Evolutionary conservation across 805 yeast species (phyloP).

Genomic region (Scheffersomyces amazonensis): DNA sequence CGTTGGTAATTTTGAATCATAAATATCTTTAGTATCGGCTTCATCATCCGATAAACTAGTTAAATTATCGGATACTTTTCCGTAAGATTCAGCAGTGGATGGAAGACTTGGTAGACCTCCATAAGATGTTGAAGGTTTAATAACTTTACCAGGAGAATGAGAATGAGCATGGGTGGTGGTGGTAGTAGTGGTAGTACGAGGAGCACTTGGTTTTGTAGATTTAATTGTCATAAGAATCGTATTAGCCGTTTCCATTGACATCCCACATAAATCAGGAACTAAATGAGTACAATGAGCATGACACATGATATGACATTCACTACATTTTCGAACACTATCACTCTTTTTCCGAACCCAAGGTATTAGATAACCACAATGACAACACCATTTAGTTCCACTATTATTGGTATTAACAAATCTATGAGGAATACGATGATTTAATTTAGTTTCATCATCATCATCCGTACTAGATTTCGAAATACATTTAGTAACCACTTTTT

Average conservation of each 20-base stretch:
- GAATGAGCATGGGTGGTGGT: not conserved
- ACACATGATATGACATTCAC: constrained; percentile 92
- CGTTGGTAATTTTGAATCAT: constrained; percentile 26
- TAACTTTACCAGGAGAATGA: not conserved
- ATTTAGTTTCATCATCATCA: constrained; percentile 70
- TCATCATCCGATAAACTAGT: constrained; percentile 16
- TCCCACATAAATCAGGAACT: constrained; percentile 98
- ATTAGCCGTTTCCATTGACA: constrained; percentile 96
- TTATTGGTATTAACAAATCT: constrained; percentile 90
- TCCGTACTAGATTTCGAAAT: constrained; percentile 74
- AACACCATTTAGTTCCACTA: constrained; percentile 98
- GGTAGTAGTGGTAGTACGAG: not conserved
- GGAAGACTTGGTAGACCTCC: not conserved
- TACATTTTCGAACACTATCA: constrained; percentile 90
- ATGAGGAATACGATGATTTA: constrained; percentile 96
- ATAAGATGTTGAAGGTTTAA: not conserved
- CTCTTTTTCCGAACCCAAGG: constrained; percentile 95
- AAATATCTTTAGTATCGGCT: constrained; percentile 16
- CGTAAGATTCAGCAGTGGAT: not conserved
- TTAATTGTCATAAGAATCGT: constrained; percentile 82
- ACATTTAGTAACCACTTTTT: constrained; percentile 79
- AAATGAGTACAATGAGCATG: constrained; percentile 89
- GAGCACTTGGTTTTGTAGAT: constrained; percentile 43
- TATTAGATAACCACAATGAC: constrained; percentile 95
- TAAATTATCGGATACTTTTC: constrained; percentile 1